phyloP scores from a whole-genome alignment of 2,329 filamentous ascomycete genomes.

The Aspergillus fructus region DNA sequence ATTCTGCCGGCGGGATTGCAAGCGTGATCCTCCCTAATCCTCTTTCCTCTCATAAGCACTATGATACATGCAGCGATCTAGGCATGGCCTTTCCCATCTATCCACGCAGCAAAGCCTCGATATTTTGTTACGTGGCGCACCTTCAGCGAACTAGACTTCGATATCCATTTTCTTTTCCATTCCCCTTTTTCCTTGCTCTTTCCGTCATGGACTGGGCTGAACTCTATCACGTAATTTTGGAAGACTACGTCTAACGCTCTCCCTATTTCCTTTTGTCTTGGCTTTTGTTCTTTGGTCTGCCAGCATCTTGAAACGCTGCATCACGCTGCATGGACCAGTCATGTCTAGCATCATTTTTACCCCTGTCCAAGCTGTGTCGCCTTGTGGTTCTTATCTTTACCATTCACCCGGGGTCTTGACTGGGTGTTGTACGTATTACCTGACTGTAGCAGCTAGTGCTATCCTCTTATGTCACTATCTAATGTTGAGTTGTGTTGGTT shows the following conservation, averaged over 20 bases:
- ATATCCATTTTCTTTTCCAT: conserved; percentile 7
- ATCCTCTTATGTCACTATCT: neutral
- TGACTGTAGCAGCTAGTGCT: neutral
- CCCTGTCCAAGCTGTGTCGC: neutral
- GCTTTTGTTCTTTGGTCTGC: neutral
- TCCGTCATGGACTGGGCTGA: neutral
- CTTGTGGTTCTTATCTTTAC: neutral
- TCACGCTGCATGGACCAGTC: neutral
- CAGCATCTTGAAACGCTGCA: neutral
- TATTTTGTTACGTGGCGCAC: conserved; percentile 13
- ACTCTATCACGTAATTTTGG: conserved; percentile 15
- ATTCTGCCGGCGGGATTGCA: conserved; percentile 18
- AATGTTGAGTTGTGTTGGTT: neutral
- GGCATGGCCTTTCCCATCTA: conserved; percentile 5
- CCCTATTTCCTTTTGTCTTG: conserved; percentile 4
- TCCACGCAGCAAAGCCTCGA: conserved; percentile 10
- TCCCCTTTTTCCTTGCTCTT: neutral
- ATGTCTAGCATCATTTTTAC: neutral
- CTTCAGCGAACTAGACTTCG: conserved; percentile 23
- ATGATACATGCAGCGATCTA: conserved; percentile 18
- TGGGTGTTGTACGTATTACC: neutral
- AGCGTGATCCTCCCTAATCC: conserved; percentile 13
- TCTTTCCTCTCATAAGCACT: conserved; percentile 4
- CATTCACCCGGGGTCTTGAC: neutral
- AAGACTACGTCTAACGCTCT: conserved; percentile 2